These are phyloP conservation scores for Salix purpurea DNA, from an alignment of 345 rosid species.

Conservation along the genomic window DNA sequence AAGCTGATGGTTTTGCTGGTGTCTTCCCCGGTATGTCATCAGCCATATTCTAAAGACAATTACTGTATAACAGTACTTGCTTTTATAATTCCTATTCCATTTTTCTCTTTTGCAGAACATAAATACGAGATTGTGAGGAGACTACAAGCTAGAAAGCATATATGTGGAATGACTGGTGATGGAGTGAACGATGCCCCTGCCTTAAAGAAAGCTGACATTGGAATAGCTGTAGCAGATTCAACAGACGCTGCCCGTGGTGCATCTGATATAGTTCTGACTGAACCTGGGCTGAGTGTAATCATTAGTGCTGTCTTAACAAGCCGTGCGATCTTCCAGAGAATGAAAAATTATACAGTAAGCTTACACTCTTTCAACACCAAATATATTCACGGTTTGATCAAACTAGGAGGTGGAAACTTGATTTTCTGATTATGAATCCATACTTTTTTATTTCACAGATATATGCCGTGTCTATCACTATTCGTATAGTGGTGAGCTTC, in stretches of 20 bases:
- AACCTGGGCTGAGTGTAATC: constrained; percentile 63
- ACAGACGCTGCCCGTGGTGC: constrained; percentile 63
- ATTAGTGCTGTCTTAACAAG: constrained; percentile 57
- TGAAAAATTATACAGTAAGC: constrained; percentile 62
- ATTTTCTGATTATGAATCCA: background rate
- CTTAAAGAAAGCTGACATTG: constrained; percentile 60
- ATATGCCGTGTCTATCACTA: constrained; percentile 63
- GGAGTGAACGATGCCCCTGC: constrained; percentile 70
- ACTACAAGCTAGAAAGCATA: constrained; percentile 48
- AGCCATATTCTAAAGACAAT: background rate
- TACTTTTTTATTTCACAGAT: constrained; percentile 30
- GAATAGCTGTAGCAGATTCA: constrained; percentile 62
- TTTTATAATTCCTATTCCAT: constrained; percentile 8
- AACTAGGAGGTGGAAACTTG: background rate
- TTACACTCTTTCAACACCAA: background rate
- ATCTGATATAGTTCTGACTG: constrained; percentile 61
- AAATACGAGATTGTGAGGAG: constrained; percentile 54
- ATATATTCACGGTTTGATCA: background rate
- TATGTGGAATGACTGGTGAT: constrained; percentile 60
- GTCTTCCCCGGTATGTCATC: constrained; percentile 49
- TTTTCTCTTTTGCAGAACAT: constrained; percentile 34
- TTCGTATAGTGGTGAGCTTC: constrained; percentile 56
- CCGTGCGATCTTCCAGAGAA: constrained; percentile 61
- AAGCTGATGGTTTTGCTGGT: constrained; percentile 63
- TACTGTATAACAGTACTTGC: background rate